A percentile compares a stretch with the other conserved stretches of the same genome.
Conservation (phyloP, 2,329 filamentous ascomycete species). For the Fusarium euwallaceae region DNA sequence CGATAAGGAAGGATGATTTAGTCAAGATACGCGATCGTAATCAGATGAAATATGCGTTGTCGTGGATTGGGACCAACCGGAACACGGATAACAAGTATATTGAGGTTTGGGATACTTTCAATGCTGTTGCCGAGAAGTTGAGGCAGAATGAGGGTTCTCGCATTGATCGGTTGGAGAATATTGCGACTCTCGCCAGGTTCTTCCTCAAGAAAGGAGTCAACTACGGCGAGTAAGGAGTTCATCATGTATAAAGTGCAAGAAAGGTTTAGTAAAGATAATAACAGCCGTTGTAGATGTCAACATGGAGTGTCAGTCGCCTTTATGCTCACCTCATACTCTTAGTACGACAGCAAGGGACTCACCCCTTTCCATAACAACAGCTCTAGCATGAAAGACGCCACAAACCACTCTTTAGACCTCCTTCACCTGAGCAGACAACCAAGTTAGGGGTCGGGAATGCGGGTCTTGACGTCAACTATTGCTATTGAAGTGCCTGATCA, state of each 20-base stretch:
- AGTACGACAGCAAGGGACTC: no score
- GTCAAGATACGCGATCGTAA: not conserved
- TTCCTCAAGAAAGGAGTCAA: conserved; percentile 10
- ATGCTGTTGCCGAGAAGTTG: not conserved
- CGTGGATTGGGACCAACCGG: conserved; percentile 1
- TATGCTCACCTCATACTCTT: no score
- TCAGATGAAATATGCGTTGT: not conserved
- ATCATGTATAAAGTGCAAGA: not conserved
- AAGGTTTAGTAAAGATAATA: no score
- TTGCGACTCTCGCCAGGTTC: conserved; percentile 5
- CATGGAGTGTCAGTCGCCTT: no score
- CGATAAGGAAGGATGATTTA: conserved; percentile 1
- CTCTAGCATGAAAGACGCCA: no score
- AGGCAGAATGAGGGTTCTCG: conserved; percentile 8
- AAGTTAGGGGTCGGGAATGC: no score
- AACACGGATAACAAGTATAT: conserved; percentile 17
- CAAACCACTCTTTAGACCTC: no score
- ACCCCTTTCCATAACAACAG: no score
- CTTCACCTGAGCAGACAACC: no score
- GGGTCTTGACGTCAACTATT: no score
- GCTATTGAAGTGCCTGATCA: no score
- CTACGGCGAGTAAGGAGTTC: not conserved
- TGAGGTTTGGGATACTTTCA: not conserved
- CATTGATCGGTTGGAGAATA: conserved; percentile 4
- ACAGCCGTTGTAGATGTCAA: no score